Percentiles rank a stretch among this genome's conserved stretches.
Conservation (phyloP, 2,329 filamentous ascomycete genomes). For the Falciphora oryzae region DNA sequence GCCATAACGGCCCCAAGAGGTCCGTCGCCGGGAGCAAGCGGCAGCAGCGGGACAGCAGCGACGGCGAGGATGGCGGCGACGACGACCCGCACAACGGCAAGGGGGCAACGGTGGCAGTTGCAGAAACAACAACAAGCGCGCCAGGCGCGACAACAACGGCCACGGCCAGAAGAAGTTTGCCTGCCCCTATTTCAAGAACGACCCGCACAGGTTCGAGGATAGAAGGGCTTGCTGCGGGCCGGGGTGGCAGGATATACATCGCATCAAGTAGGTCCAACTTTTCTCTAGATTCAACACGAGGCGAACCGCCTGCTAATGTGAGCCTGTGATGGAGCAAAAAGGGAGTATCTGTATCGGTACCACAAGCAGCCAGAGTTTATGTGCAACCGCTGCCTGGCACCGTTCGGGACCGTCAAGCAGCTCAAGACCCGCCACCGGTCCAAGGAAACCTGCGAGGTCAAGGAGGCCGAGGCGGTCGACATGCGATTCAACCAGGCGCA, state of each 20-base stretch:
- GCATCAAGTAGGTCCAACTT: slow-evolving; percentile 18
- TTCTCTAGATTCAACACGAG: background rate
- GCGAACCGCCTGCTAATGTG: background rate
- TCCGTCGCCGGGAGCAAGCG: background rate
- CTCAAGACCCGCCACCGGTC: slow-evolving; percentile 21
- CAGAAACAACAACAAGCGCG: slow-evolving; percentile 13
- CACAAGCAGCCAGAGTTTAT: slow-evolving; percentile 19
- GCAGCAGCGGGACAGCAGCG: background rate
- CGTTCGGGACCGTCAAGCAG: slow-evolving; percentile 18
- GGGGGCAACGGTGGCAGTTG: too few relatives aligned
- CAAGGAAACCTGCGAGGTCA: slow-evolving; percentile 32
- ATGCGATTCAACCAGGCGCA: slow-evolving; percentile 37
- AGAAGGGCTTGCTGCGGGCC: slow-evolving; percentile 21
- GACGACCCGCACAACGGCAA: slow-evolving; percentile 9
- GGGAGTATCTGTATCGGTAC: slow-evolving; percentile 23
- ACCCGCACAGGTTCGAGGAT: slow-evolving; percentile 17
- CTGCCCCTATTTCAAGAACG: slow-evolving; percentile 21
- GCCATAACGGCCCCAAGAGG: background rate
- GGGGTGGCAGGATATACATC: slow-evolving; percentile 19
- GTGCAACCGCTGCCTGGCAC: slow-evolving; percentile 22
- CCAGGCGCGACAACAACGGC: background rate
- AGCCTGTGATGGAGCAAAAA: slow-evolving; percentile 9
- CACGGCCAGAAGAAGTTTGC: slow-evolving; percentile 13
- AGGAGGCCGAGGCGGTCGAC: slow-evolving; percentile 35
- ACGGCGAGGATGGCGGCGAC: background rate